Evolutionary conservation across 108 stramenopile genomes (phyloP).

Genomic region (Hondaea fermentalgiana): DNA sequence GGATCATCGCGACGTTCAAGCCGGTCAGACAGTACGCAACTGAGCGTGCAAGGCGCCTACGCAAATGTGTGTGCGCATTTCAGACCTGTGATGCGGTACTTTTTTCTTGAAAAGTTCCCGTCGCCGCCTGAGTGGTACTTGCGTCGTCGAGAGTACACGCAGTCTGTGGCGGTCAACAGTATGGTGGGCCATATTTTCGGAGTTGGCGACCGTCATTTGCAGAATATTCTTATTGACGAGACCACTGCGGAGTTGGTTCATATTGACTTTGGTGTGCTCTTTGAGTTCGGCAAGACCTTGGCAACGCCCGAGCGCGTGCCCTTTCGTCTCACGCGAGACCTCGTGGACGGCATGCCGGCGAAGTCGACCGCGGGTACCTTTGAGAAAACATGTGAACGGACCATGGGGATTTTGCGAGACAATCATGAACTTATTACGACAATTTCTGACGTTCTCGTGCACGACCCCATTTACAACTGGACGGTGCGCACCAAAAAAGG

Average conservation of each 20-base stretch:
- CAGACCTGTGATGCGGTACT: slow-evolving; percentile 85
- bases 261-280: slow-evolving; percentile 98
- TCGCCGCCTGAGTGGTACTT: slow-evolving; percentile 72
- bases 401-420: slow-evolving; percentile 64
- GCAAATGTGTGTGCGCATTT: slow-evolving; percentile 59
- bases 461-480: slow-evolving; percentile 91
- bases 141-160: slow-evolving; percentile 72
- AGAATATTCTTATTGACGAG: slow-evolving; percentile 84
- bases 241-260: slow-evolving; percentile 86
- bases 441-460: slow-evolving; percentile 81
- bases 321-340: slow-evolving; percentile 88
- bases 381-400: slow-evolving; percentile 62
- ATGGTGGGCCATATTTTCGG: slow-evolving; percentile 97
- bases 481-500: slow-evolving; percentile 57
- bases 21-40: not conserved
- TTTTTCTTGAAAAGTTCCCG: slow-evolving; percentile 84
- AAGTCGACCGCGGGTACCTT: slow-evolving; percentile 78
- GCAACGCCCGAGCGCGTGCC: slow-evolving; percentile 84
- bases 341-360: slow-evolving; percentile 88
- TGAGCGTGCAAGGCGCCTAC: slow-evolving; percentile 44
- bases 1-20: not conserved
- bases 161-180: slow-evolving; percentile 79
- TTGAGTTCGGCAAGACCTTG: slow-evolving; percentile 88
- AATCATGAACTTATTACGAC: slow-evolving; percentile 70
- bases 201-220: slow-evolving; percentile 92